These are phyloP conservation scores for Daldinia vernicosa DNA, from an alignment of 495 filamentous ascomycete genomes.

Conservation along the genomic window DNA sequence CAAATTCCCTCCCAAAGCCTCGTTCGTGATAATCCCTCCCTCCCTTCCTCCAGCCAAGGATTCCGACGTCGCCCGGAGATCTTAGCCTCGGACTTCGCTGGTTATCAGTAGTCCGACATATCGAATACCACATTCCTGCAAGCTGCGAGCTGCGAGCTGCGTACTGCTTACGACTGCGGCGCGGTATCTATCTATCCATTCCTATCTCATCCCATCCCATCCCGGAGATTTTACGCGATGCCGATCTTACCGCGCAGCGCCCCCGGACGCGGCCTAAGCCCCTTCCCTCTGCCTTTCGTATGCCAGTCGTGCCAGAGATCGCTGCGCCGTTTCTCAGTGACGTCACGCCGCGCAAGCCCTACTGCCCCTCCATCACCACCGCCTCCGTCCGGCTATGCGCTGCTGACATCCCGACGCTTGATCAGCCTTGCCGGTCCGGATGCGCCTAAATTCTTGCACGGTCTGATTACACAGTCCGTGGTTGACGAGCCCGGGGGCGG, in stretches of 20 bases:
- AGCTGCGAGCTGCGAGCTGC: not conserved
- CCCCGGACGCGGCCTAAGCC: conserved; percentile 1
- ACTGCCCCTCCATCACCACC: conserved; percentile 43
- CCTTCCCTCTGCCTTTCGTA: conserved; percentile 24
- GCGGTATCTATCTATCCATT: not conserved
- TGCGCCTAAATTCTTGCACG: conserved; percentile 85
- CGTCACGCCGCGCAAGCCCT: conserved; percentile 10
- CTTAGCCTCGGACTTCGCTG: not conserved
- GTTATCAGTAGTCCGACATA: not conserved
- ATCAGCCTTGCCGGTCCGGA: conserved; percentile 82
- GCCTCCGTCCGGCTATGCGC: conserved; percentile 58
- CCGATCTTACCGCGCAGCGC: conserved; percentile 8
- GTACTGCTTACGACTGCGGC: not conserved
- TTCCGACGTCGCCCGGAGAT: not conserved
- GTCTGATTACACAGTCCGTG: conserved; percentile 82
- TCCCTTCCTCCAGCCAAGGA: not conserved
- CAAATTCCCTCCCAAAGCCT: not conserved
- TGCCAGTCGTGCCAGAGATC: conserved; percentile 41
- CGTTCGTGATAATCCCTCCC: not conserved
- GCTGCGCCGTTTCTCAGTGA: conserved; percentile 29
- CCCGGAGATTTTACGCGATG: not conserved
- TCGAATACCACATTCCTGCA: not conserved
- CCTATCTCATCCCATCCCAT: not conserved
- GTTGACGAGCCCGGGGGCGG: conserved; percentile 37
- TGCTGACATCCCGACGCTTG: conserved; percentile 75